These are phyloP conservation scores for Aspergillus sp. DNA, from an alignment of 2,329 filamentous ascomycete species.

Conservation along the genomic window DNA sequence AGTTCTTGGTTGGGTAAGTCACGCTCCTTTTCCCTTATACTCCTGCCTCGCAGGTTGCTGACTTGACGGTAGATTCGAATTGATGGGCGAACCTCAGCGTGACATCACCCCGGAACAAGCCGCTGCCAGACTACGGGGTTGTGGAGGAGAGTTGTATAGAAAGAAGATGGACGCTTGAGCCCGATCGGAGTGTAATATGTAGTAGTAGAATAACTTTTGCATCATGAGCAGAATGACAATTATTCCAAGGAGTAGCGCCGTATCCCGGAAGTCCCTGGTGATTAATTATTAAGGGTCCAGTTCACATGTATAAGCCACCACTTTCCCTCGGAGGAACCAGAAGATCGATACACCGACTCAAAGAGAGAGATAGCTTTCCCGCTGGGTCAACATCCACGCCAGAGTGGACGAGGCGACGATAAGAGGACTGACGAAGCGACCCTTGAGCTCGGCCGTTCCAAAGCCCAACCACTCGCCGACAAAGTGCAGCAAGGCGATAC, in stretches of 20 bases:
- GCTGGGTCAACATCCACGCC: slow-evolving; percentile 64
- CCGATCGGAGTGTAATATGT: background rate
- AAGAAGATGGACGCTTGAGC: slow-evolving; percentile 51
- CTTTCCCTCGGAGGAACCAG: background rate
- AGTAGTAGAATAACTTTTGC: slow-evolving; percentile 4
- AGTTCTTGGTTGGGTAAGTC: slow-evolving; percentile 80
- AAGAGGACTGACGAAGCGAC: slow-evolving; percentile 59
- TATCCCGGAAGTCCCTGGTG: background rate
- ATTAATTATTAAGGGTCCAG: background rate
- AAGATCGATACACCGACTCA: slow-evolving; percentile 18
- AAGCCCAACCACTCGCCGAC: slow-evolving; percentile 77
- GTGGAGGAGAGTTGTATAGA: slow-evolving; percentile 81
- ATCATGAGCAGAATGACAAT: background rate
- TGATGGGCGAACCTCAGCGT: slow-evolving; percentile 95
- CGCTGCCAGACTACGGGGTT: slow-evolving; percentile 70
- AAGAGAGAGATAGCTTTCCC: slow-evolving; percentile 32
- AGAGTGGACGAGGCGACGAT: slow-evolving; percentile 56
- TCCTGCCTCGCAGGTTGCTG: slow-evolving; percentile 10
- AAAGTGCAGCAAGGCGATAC: slow-evolving; percentile 75
- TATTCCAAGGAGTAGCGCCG: background rate
- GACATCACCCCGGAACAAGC: slow-evolving; percentile 98
- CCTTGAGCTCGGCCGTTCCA: slow-evolving; percentile 67
- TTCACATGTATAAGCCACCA: background rate
- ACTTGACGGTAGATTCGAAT: slow-evolving; percentile 64
- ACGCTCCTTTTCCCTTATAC: background rate